phyloP scores from a whole-genome alignment of 208 protist species.

The Crithidia sp. region DNA sequence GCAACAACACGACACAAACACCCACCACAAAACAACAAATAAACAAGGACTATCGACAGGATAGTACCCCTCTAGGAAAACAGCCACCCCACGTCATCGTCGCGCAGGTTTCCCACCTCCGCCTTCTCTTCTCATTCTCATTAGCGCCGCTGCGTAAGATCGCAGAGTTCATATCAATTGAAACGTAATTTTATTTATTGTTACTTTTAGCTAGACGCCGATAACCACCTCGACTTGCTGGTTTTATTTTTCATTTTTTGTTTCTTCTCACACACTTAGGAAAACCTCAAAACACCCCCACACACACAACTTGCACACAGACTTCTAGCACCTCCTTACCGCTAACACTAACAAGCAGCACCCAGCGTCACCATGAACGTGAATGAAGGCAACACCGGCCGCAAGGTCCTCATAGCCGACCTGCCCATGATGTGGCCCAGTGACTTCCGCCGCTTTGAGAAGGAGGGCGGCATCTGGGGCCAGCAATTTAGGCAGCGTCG shows the following conservation, averaged over 20 bases:
- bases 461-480: slow-evolving; percentile 85
- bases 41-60: neutral
- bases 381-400: slow-evolving; percentile 40
- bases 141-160: too few species aligned
- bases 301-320: slow-evolving; percentile 3
- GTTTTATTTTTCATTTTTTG: too few species aligned
- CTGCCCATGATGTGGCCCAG: slow-evolving; percentile 89
- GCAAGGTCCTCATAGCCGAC: slow-evolving; percentile 78
- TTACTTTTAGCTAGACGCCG: too few species aligned
- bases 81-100: neutral
- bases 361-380: slow-evolving; percentile 18
- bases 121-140: too few species aligned
- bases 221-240: too few species aligned
- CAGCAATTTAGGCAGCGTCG: slow-evolving; percentile 78
- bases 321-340: neutral
- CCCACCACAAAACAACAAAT: neutral
- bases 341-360: neutral
- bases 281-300: neutral
- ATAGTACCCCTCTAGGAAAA: neutral
- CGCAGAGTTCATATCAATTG: too few species aligned
- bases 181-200: too few species aligned
- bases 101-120: too few species aligned
- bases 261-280: too few species aligned
- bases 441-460: slow-evolving; percentile 86
- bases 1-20: too few species aligned